These are phyloP conservation scores for Ogataea trehaloabstinens DNA, from an alignment of 805 yeast genomes.

Conservation along the genomic window DNA sequence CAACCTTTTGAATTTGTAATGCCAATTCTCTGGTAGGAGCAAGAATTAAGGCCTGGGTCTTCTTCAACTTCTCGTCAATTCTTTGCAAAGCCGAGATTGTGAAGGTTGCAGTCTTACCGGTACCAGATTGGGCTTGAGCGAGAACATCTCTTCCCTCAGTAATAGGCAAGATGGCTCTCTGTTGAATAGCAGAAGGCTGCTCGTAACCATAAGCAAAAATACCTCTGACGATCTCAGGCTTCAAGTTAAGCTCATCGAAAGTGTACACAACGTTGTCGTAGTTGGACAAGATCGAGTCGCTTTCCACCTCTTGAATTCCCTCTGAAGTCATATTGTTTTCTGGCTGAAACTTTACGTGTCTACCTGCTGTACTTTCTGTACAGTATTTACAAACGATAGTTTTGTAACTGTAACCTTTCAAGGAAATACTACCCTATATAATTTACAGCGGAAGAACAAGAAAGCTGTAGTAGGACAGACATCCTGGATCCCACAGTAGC, in stretches of 20 bases:
- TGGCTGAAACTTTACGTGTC: not conserved
- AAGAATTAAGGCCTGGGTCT: slow-evolving; percentile 84
- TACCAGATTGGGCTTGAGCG: slow-evolving; percentile 99
- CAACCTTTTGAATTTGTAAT: slow-evolving; percentile 85
- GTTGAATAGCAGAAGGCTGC: slow-evolving; percentile 95
- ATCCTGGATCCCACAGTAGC: slow-evolving; percentile 2
- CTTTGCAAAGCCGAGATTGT: slow-evolving; percentile 90
- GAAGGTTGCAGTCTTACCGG: slow-evolving; percentile 99
- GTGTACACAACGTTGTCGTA: slow-evolving; percentile 85
- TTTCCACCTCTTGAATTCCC: slow-evolving; percentile 70
- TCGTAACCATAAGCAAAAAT: slow-evolving; percentile 92
- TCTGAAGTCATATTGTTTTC: slow-evolving; percentile 48
- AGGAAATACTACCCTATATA: no score
- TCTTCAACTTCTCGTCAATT: slow-evolving; percentile 66
- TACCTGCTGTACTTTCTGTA: not conserved
- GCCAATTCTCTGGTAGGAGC: slow-evolving; percentile 98
- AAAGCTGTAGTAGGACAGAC: no score
- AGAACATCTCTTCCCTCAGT: slow-evolving; percentile 91
- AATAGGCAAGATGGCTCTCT: slow-evolving; percentile 94
- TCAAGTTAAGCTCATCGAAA: slow-evolving; percentile 76
- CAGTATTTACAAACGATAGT: not conserved
- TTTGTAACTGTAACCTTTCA: not conserved
- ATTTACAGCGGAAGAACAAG: no score
- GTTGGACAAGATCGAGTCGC: slow-evolving; percentile 87
- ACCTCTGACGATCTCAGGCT: slow-evolving; percentile 70